These are phyloP conservation scores for Eucalyptus sp. DNA, from an alignment of 345 rosid genomes.

Conservation along the genomic window DNA sequence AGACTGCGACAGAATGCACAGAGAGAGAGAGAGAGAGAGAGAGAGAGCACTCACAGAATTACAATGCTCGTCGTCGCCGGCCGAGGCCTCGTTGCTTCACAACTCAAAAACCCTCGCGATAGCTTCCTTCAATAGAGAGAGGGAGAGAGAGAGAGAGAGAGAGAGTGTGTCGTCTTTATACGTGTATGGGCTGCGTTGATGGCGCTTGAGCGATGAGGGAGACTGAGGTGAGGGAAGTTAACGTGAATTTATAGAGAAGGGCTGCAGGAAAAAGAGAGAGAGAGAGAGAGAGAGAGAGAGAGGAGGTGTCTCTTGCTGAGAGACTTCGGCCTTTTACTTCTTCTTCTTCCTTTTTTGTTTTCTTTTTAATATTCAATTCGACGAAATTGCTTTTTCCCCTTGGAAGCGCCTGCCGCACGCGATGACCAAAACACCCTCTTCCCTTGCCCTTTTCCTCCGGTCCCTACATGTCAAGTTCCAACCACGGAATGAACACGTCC, in stretches of 20 bases:
- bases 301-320: background rate
- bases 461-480: fast-evolving
- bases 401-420: background rate
- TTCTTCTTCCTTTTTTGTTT: background rate
- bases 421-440: background rate
- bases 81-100: background rate
- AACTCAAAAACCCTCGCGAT: background rate
- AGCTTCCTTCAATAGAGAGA: background rate
- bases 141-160: background rate
- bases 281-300: background rate
- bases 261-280: background rate
- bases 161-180: background rate
- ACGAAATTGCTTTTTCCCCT: background rate
- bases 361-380: background rate
- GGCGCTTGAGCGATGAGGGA: background rate
- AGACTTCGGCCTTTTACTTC: background rate
- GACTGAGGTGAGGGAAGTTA: background rate
- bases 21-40: background rate
- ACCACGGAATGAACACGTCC: background rate
- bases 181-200: background rate
- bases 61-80: background rate
- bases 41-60: background rate
- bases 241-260: background rate
- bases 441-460: background rate
- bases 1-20: background rate